Evolutionary conservation across 2,329 filamentous ascomycete genomes (phyloP).

Genomic region (Fusarium sp.): DNA sequence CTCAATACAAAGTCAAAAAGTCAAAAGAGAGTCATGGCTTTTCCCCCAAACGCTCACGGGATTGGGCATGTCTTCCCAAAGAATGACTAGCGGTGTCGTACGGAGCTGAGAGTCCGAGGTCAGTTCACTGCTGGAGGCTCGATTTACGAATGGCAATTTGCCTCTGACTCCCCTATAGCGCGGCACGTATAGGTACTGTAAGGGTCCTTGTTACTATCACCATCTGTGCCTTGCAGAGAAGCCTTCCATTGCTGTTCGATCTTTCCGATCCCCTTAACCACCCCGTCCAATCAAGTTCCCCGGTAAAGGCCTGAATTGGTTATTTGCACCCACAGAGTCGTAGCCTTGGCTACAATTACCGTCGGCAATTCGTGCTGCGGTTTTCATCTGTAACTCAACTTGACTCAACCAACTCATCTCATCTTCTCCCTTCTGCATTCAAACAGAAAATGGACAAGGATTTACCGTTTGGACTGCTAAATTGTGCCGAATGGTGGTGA

Average conservation of each 20-base stretch:
- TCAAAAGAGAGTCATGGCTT: conserved; percentile 29
- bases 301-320: conserved; percentile 8
- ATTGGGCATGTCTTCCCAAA: conserved; percentile 3
- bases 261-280: conserved; percentile 5
- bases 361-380: background rate
- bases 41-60: background rate
- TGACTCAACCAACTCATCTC: background rate
- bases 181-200: background rate
- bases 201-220: conserved; percentile 3
- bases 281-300: conserved; percentile 8
- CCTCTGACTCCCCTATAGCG: background rate
- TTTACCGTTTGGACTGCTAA: conserved; percentile 23
- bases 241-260: conserved; percentile 33
- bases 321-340: background rate
- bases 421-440: too few species aligned
- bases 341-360: background rate
- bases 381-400: conserved; percentile 5
- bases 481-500: conserved; percentile 32
- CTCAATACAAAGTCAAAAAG: conserved; percentile 23
- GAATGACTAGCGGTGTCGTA: background rate
- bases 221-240: conserved; percentile 32
- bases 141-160: conserved; percentile 1
- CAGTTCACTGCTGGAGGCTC: background rate
- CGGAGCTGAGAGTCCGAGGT: background rate
- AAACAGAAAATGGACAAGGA: conserved; percentile 2